Conservation (phyloP, 2,329 filamentous ascomycete genomes). For the Hymenoscyphus scutula region DNA sequence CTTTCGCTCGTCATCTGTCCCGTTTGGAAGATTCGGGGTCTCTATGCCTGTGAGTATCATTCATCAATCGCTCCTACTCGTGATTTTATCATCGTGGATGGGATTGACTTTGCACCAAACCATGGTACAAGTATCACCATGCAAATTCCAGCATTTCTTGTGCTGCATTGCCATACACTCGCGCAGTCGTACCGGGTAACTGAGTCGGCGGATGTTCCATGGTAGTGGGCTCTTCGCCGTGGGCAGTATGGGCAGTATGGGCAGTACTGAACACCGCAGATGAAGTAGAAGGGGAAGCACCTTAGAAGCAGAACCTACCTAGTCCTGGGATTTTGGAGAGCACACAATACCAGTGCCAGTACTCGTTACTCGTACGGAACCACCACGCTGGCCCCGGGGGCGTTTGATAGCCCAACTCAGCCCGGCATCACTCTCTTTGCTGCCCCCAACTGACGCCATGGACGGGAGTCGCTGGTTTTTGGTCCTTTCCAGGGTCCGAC, state of each 20-base stretch:
- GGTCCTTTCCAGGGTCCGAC: background rate
- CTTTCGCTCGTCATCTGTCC: constrained; percentile 1
- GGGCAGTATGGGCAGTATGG: background rate
- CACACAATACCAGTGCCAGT: too few species aligned
- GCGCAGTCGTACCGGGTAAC: background rate
- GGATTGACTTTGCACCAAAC: too few species aligned
- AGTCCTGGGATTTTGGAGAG: too few species aligned
- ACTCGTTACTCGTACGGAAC: too few species aligned
- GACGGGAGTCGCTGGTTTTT: too few species aligned
- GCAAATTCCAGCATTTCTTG: background rate
- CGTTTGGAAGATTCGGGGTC: background rate
- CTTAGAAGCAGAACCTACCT: too few species aligned
- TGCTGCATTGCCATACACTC: background rate
- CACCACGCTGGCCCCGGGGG: background rate
- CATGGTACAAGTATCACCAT: background rate
- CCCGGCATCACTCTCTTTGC: background rate
- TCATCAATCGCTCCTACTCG: too few species aligned
- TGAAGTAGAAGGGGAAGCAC: background rate
- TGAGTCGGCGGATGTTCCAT: background rate
- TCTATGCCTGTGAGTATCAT: background rate
- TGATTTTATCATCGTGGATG: too few species aligned
- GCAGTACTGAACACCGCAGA: background rate
- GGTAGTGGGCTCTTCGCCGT: background rate
- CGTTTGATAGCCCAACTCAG: constrained; percentile 1
- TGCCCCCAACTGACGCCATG: background rate